These are phyloP conservation scores for Parachaetomium inaequale DNA, from an alignment of 495 filamentous ascomycete species.

Conservation along the genomic window DNA sequence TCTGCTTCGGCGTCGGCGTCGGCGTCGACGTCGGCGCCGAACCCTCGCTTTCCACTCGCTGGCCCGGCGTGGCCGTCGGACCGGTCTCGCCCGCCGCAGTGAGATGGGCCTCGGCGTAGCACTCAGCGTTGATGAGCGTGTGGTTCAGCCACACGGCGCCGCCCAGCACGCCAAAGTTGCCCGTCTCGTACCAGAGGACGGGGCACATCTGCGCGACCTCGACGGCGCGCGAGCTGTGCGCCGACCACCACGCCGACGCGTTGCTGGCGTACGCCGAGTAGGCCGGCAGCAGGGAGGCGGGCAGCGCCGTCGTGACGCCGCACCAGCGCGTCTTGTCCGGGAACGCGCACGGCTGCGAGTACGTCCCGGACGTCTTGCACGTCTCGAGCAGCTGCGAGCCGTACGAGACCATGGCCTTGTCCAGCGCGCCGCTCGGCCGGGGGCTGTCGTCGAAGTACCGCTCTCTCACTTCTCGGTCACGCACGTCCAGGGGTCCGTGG, in stretches of 20 bases:
- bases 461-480: constrained; percentile 2
- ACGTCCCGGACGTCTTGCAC: neutral
- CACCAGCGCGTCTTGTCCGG: constrained; percentile 5
- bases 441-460: no score
- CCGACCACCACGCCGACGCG: constrained; percentile 3
- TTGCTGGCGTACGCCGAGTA: neutral
- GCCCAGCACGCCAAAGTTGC: constrained; percentile 3
- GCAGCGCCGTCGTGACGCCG: constrained; percentile 3
- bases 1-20: no score
- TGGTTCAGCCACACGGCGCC: constrained; percentile 2
- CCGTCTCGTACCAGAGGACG: neutral
- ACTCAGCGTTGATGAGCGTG: constrained; percentile 4
- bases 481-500: neutral
- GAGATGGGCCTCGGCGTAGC: constrained; percentile 14
- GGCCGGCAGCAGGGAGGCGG: neutral
- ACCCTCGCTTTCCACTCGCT: no score
- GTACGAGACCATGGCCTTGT: neutral
- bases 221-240: neutral
- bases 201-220: neutral
- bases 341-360: neutral
- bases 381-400: neutral
- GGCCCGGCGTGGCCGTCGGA: neutral
- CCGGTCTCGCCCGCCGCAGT: no score
- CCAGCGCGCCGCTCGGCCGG: neutral
- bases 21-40: no score